Base-by-base conservation (phyloP, 192 early-diverging fungal species). In the Pilobolus umbonatus region DNA sequence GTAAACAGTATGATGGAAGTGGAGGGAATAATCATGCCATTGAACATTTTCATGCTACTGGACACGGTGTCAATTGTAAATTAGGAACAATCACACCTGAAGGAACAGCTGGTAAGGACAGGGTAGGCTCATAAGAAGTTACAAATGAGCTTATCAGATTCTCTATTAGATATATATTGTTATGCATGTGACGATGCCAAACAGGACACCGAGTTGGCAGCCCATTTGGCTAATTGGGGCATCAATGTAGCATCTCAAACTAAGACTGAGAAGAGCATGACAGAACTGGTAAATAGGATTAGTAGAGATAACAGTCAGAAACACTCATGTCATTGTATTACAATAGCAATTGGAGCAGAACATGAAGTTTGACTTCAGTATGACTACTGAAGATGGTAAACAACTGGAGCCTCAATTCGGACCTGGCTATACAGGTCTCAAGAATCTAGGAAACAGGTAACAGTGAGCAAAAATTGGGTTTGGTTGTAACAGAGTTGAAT, bases 51-150 rank as follows among this genome's bases (percentile, higher is more conserved):
- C 83, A 92, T 38, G 66, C 74, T 17, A 91, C 91, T 0, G 80
- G 81, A 0, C 96, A 99, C 68, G 77, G 80, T 8, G 86, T 98
- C 2, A 79, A 88, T 17, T 84, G 88, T 40, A 99, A 99, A 62
- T 80, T 98, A 7, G 96, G 96, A 8, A 95, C 96, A 3, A 98
- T 99, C 47, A 96, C 95, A 5, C 93, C 95, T 40, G 95, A 99
- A 69, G 96, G 96, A 56, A 88, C 86, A 2, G 96, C 93, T 34
- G 91, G 76, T 95, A 77, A 60, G 46, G 24, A 11, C 70, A 31
- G n/a, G n/a, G n/a, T 2, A 24, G 8, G 19, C 9, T 2, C n/a
- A 51, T 31, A 31, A 7, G 31, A 12, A 17, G 15, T 17, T 4
- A 11, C 45, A 48, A 3, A 39, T 32, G 19, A 50, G n/a, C 54